phyloP scores from a whole-genome alignment of 768 basidiomycete species.

The Kwoniella sp. region DNA sequence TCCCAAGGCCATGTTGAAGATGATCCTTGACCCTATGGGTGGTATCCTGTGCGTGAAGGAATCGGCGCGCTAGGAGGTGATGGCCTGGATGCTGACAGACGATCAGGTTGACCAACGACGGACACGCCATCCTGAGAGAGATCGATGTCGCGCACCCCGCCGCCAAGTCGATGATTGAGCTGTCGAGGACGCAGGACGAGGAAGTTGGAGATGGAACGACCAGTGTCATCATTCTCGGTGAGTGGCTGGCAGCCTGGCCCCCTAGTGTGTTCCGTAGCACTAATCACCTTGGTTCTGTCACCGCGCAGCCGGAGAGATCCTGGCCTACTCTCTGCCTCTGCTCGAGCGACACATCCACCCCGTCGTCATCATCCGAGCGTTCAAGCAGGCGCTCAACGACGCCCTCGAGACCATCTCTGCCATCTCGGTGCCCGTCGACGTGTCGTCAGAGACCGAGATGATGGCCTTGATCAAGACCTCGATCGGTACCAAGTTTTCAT shows the following conservation, averaged over 20 bases:
- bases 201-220: constrained; percentile 99
- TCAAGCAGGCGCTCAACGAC: constrained; percentile 91
- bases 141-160: constrained; percentile 99
- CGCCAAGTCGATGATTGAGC: constrained; percentile 99
- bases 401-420: constrained; percentile 80
- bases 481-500: constrained; percentile 96
- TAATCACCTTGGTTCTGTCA: background rate
- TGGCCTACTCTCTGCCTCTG: constrained; percentile 86
- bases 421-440: constrained; percentile 86
- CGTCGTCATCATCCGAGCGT: constrained; percentile 96
- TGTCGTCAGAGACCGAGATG: constrained; percentile 81
- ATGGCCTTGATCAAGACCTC: constrained; percentile 94
- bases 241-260: constrained; percentile 24
- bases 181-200: constrained; percentile 95
- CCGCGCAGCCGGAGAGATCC: constrained; percentile 80
- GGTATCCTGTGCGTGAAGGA: constrained; percentile 71
- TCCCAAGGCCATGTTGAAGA: constrained; percentile 97
- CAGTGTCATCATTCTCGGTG: constrained; percentile 94
- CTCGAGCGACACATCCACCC: constrained; percentile 97
- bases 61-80: background rate
- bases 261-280: background rate
- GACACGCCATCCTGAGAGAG: constrained; percentile 96
- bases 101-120: constrained; percentile 86
- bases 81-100: background rate
- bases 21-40: constrained; percentile 99